These are phyloP conservation scores for Letharia lupina DNA, from an alignment of 495 filamentous ascomycete genomes.

Conservation along the genomic window DNA sequence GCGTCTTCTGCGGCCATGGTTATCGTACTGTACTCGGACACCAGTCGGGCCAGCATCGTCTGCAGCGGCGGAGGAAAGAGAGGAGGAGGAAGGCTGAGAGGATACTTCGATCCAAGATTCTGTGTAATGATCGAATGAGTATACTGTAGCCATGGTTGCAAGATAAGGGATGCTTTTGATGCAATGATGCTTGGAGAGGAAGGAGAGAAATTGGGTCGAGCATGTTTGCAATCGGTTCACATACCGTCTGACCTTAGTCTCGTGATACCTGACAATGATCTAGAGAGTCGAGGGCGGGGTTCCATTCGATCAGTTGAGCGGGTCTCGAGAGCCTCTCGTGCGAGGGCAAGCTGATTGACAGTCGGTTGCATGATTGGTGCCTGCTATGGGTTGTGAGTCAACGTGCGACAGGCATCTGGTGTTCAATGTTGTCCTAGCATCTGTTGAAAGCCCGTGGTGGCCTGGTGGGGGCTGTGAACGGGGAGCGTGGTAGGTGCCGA, in stretches of 20 bases:
- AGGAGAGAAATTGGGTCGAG: constrained; percentile 16
- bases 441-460: background rate
- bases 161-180: constrained; percentile 26
- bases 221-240: constrained; percentile 18
- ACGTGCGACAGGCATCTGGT: background rate
- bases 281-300: constrained; percentile 16
- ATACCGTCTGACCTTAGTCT: constrained; percentile 27
- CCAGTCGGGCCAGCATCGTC: constrained; percentile 86
- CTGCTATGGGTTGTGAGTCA: background rate
- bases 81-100: constrained; percentile 87
- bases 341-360: constrained; percentile 9
- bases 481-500: background rate
- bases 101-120: constrained; percentile 97
- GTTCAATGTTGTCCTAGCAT: background rate
- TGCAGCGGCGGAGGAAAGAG: constrained; percentile 65
- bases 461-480: constrained; percentile 6
- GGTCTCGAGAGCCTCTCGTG: constrained; percentile 8
- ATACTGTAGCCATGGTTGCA: constrained; percentile 33
- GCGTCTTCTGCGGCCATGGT: constrained; percentile 35
- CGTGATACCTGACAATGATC: constrained; percentile 24
- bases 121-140: constrained; percentile 51
- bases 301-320: constrained; percentile 13
- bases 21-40: constrained; percentile 58
- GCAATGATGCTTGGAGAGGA: constrained; percentile 24
- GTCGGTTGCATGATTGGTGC: constrained; percentile 16